Evolutionary conservation across 345 rosid species (phyloP).

Genomic region (Citrus unshiu): DNA sequence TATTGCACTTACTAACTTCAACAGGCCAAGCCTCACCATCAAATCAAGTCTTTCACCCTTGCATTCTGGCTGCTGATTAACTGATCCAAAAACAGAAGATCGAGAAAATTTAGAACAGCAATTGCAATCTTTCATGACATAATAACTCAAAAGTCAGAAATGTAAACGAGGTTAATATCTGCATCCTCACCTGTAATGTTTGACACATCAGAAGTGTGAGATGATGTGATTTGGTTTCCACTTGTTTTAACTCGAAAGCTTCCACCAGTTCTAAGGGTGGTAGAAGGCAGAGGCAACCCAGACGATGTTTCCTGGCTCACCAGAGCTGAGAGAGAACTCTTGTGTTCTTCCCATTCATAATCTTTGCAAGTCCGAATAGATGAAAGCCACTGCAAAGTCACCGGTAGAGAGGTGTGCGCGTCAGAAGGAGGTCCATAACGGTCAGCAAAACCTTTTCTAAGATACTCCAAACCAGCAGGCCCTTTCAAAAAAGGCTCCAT

Average conservation of each 20-base stretch:
- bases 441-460: constrained; percentile 55
- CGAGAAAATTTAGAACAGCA: not conserved
- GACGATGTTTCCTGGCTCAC: constrained; percentile 40
- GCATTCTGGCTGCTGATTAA: constrained; percentile 47
- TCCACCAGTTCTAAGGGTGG: constrained; percentile 78
- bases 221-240: constrained; percentile 18
- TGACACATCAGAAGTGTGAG: constrained; percentile 21
- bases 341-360: constrained; percentile 80
- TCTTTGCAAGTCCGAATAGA: constrained; percentile 43
- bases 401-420: constrained; percentile 47
- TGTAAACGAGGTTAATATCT: not conserved
- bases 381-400: constrained; percentile 63
- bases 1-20: constrained; percentile 63
- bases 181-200: constrained; percentile 36
- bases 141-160: not conserved
- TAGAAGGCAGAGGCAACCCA: constrained; percentile 37
- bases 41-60: constrained; percentile 70
- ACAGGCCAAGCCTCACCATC: constrained; percentile 68
- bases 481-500: constrained; percentile 85
- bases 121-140: not conserved
- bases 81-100: constrained; percentile 27
- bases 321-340: constrained; percentile 41
- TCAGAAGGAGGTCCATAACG: constrained; percentile 52
- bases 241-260: constrained; percentile 32
- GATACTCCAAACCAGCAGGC: constrained; percentile 76